Evolutionary conservation across 1,284 basidiomycete genomes (phyloP), one percentile per base, ranked within the genome.

Genomic region (Mycosarcoma mackinlayi): DNA sequence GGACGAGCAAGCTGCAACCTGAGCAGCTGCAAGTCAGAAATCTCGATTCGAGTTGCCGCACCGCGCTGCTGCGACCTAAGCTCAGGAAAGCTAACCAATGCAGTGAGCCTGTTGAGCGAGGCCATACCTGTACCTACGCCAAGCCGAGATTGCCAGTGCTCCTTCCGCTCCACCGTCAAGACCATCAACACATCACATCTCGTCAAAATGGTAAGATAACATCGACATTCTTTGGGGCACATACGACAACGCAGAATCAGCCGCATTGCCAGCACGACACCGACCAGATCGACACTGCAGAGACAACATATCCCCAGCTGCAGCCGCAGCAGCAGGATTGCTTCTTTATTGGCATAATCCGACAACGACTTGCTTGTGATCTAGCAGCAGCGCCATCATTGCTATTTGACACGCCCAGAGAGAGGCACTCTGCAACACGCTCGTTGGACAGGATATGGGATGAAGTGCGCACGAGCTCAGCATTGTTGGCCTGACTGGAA

Each of bases 161-260:
- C 54, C 54, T 67, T 67, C 50, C 46, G 38, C 44, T 59, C 54
- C 68, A 62, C 63, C 68, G 57, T 71, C 68, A 71, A 71, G 59
- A 71, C 68, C 68, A 66, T 66, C 58, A 66, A 66, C 59, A 62
- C 58, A 49, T 51, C 58, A 63, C 54, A 62, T 40, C 30, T 48
- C 68, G 58, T 71, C 68, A 71, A 71, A 58, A 71, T 71, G 68
- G 68, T 71, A 66, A 71, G 68, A 30, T 58, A 44, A 53, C 59
- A 55, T 62, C 53, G 34, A 63, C 54, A 34, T 16, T n/a, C 19
- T 6, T 9, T 35, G 34, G 40, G 25, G 37, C 44, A 28, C 23
- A 50, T 19, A 24, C 21, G 30, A 45, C 53, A 60, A 48, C 53
- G 53, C 53, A 66, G 52, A 41, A 23, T 13, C 38, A 38, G 53